Percentiles rank a stretch among this genome's conserved stretches.
phyloP scores from a whole-genome alignment of 192 early-diverging fungal genomes.

The Entomortierella chlamydospora region DNA sequence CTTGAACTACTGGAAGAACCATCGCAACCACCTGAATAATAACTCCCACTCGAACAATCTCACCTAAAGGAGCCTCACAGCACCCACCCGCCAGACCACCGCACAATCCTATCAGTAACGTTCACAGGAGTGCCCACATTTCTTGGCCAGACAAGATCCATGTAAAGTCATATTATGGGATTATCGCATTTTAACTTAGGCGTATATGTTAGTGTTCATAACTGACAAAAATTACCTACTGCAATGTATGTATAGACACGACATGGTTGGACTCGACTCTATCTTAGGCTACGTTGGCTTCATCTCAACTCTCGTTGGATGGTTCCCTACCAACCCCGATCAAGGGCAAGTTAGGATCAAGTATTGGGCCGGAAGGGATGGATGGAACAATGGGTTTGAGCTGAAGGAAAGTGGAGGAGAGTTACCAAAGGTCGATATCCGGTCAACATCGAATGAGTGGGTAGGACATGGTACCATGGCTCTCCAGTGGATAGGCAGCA shows the following conservation, averaged over 20 bases:
- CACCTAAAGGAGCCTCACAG: background rate
- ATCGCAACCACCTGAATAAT: background rate
- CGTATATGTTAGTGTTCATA: background rate
- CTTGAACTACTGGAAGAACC: constrained; percentile 9
- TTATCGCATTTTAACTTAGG: background rate
- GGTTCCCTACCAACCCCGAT: background rate
- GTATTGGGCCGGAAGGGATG: constrained; percentile 1
- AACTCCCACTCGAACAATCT: constrained; percentile 5
- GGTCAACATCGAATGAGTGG: too few relatives aligned
- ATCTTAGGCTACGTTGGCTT: constrained; percentile 9
- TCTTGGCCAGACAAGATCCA: background rate
- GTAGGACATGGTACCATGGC: too few relatives aligned
- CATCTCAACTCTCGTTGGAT: background rate
- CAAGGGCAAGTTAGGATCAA: background rate
- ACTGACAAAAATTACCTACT: constrained; percentile 2
- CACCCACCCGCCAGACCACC: constrained; percentile 1
- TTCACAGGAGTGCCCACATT: constrained; percentile 4
- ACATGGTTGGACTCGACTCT: constrained; percentile 5
- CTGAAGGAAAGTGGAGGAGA: background rate
- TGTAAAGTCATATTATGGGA: background rate
- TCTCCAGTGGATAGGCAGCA: background rate
- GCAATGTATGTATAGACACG: background rate
- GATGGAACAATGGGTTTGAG: background rate
- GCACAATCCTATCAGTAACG: background rate
- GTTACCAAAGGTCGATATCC: background rate